Conservation (phyloP, 352 stramenopile species). For the Pythium coloratum region DNA sequence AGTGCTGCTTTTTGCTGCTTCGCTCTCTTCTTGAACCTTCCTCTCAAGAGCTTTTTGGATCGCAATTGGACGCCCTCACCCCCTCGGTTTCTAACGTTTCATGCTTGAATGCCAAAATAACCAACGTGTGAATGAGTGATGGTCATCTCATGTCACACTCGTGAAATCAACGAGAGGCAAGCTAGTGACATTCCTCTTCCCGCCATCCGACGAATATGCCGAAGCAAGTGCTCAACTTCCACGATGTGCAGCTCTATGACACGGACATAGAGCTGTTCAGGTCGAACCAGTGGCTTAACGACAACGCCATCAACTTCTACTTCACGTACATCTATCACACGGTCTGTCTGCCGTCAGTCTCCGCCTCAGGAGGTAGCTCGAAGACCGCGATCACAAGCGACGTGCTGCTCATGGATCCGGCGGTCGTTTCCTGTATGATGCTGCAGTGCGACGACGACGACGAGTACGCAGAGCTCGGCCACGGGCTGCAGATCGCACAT, state of each 20-base stretch:
- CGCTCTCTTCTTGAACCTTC: slow-evolving; percentile 25
- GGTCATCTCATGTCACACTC: background rate
- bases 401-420: slow-evolving; percentile 73
- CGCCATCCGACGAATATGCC: slow-evolving; percentile 26
- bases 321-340: slow-evolving; percentile 66
- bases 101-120: slow-evolving; percentile 1
- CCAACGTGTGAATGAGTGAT: slow-evolving; percentile 24
- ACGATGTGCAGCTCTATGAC: slow-evolving; percentile 83
- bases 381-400: slow-evolving; percentile 9
- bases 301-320: slow-evolving; percentile 86
- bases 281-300: slow-evolving; percentile 70
- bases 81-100: slow-evolving; percentile 8
- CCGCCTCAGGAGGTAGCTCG: background rate
- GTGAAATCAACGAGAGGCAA: background rate
- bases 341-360: slow-evolving; percentile 19
- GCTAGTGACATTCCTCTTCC: slow-evolving; percentile 5
- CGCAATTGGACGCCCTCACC: slow-evolving; percentile 17
- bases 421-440: slow-evolving; percentile 78
- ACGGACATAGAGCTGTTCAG: slow-evolving; percentile 75
- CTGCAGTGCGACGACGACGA: slow-evolving; percentile 84
- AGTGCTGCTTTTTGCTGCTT: background rate
- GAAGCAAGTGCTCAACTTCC: slow-evolving; percentile 67
- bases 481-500: slow-evolving; percentile 36
- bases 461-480: slow-evolving; percentile 63
- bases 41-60: slow-evolving; percentile 23